Base-by-base conservation (phyloP, 108 stramenopile genomes). In the Fragilaria crotonensis region DNA sequence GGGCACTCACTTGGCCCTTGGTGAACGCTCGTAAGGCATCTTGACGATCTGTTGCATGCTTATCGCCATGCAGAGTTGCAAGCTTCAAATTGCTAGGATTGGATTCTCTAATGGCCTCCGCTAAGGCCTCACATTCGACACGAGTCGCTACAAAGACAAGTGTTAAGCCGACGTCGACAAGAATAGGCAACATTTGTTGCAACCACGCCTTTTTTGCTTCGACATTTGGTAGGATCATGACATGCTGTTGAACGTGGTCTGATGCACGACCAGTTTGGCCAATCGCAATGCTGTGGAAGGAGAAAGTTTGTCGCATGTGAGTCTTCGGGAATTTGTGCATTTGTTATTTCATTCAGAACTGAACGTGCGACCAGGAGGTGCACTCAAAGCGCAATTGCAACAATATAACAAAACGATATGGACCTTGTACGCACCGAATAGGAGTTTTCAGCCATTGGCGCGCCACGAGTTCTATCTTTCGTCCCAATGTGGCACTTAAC, bases 11-110 rank as follows among this genome's bases (percentile, higher is more conserved):
- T 4, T 68, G 2, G 21, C 90, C 84, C 31, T 81, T 85, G 63
- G 86, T 67, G 68, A 99, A 98, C 5, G 75, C 77, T 49, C 60
- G 62, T 17, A 99, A 81, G 30, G 97, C 95, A 22, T 72, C 74
- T 51, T 97, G 95, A 33, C 98, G 85, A 67, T 96, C 96, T 28
- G 60, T 60, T 59, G 91, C 95, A 45, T 94, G 81, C 57, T 95
- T 92, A 63, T 99, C 98, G 2, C 99, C 99, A 68, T 99, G 98
- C 20, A 99, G 77, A 11, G 88, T 95, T 27, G 88, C 96, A 14
- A 94, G 64, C 45, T 30, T 67, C 61, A 19, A 5, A 45, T 48
- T 48, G 3, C 20, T 28, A 18, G 45, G 14, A n/a, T 29, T 45
- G 20, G 47, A 4, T 7, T 18, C 47, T 19, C 55, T 49, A 45